Percentiles rank a stretch among this genome's conserved stretches.
Evolutionary conservation across 2,329 filamentous ascomycete genomes (phyloP).

Genomic region (Metarhizium guizhouense): DNA sequence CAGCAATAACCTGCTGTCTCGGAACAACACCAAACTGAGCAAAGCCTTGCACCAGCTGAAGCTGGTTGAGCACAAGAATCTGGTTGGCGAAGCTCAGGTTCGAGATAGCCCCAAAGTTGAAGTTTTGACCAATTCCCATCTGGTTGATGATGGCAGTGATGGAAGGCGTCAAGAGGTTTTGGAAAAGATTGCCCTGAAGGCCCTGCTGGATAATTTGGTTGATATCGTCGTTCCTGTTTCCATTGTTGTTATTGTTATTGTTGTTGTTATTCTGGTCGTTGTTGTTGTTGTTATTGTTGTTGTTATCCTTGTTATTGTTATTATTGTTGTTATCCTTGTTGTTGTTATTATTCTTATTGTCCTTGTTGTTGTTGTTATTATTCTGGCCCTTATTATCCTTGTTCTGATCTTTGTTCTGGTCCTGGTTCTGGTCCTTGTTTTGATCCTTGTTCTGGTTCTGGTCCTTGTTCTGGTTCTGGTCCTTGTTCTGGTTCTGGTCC

Average conservation of each 20-base stretch:
- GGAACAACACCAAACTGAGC: conserved; percentile 14
- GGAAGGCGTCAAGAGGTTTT: conserved; percentile 10
- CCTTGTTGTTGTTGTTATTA: neutral
- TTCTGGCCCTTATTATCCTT: conserved; percentile 6
- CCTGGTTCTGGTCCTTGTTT: conserved; percentile 6
- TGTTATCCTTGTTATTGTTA: conserved; percentile 6
- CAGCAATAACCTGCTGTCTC: conserved; percentile 12
- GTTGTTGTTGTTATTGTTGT: neutral
- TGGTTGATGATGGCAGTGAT: conserved; percentile 17
- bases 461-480: neutral
- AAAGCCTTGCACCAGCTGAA: conserved; percentile 18
- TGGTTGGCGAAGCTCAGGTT: conserved; percentile 18
- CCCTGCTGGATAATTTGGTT: conserved; percentile 7
- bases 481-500: neutral
- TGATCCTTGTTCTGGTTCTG: conserved; percentile 6
- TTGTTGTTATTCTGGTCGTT: neutral
- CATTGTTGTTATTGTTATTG: no score
- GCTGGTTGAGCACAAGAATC: conserved; percentile 16
- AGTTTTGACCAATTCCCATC: conserved; percentile 18
- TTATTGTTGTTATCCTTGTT: conserved; percentile 3
- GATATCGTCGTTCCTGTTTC: neutral
- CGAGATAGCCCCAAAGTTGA: conserved; percentile 18
- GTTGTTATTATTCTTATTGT: conserved; percentile 7
- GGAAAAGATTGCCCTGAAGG: conserved; percentile 9
- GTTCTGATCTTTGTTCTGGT: conserved; percentile 2